phyloP scores from a whole-genome alignment of 306 rosid species.

The Corylus avellana region DNA sequence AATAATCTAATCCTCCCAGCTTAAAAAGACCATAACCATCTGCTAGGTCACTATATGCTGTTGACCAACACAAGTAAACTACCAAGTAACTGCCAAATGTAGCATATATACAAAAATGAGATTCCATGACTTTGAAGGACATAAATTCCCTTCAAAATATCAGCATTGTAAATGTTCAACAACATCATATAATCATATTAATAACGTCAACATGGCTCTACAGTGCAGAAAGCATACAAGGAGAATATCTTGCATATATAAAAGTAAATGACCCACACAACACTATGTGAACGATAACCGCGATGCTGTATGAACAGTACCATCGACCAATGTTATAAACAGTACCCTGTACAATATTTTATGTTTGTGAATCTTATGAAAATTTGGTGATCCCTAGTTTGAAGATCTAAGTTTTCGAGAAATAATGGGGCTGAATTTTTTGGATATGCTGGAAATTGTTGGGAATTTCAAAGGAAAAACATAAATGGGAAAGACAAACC shows the following conservation, averaged over 20 bases:
- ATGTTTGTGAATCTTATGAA: too few species aligned
- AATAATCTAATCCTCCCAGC: constrained; percentile 93
- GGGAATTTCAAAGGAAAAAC: too few species aligned
- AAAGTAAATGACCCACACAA: not conserved
- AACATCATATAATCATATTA: not conserved
- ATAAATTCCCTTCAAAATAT: constrained; percentile 8
- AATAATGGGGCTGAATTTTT: too few species aligned
- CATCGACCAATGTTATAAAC: too few species aligned
- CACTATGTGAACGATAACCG: too few species aligned
- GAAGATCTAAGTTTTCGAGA: too few species aligned
- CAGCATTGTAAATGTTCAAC: not conserved
- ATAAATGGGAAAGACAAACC: too few species aligned
- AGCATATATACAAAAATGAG: constrained; percentile 8
- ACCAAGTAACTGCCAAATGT: not conserved
- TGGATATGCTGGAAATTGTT: too few species aligned
- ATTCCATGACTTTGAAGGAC: constrained; percentile 7
- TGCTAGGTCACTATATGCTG: constrained; percentile 86
- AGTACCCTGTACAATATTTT: too few species aligned
- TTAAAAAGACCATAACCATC: constrained; percentile 72
- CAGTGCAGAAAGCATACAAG: not conserved
- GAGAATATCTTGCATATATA: not conserved
- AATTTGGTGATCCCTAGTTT: too few species aligned
- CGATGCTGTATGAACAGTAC: too few species aligned
- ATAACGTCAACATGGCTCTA: not conserved
- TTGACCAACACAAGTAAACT: constrained; percentile 23